These are phyloP conservation scores for Hygrophorus pudorinus DNA, from an alignment of 768 basidiomycete species.

Conservation along the genomic window DNA sequence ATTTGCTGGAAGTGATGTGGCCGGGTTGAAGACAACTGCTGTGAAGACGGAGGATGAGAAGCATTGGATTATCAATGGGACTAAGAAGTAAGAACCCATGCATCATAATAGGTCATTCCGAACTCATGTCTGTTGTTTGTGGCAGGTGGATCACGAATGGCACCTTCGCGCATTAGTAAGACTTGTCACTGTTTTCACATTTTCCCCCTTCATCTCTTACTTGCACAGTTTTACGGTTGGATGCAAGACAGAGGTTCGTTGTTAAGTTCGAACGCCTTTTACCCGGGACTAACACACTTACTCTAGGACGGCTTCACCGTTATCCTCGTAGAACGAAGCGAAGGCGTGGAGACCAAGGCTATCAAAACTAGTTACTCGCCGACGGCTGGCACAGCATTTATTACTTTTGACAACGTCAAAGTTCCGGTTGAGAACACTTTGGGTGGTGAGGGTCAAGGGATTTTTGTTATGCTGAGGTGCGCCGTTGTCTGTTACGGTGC, in stretches of 20 bases:
- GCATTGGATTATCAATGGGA: slow-evolving; percentile 17
- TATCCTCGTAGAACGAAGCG: slow-evolving; percentile 73
- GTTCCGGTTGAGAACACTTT: slow-evolving; percentile 81
- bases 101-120: too few species aligned
- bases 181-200: slow-evolving; percentile 1
- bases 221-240: slow-evolving; percentile 30
- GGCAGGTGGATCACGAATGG: slow-evolving; percentile 64
- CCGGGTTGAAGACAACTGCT: slow-evolving; percentile 69
- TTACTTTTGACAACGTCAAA: slow-evolving; percentile 72
- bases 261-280: neutral
- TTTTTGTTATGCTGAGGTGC: slow-evolving; percentile 34
- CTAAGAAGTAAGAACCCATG: slow-evolving; percentile 3
- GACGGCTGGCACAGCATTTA: slow-evolving; percentile 72
- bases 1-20: slow-evolving; percentile 79
- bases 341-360: slow-evolving; percentile 73
- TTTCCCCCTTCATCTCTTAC: neutral
- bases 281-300: neutral
- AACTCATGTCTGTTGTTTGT: neutral
- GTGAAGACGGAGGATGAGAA: slow-evolving; percentile 75
- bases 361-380: slow-evolving; percentile 83
- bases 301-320: slow-evolving; percentile 64
- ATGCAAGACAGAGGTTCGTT: slow-evolving; percentile 10
- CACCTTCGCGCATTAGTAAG: slow-evolving; percentile 31
- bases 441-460: slow-evolving; percentile 52
- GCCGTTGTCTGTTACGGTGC: slow-evolving; percentile 3